Conservation (phyloP, 1,284 basidiomycete species). For the Apiotrichum gamsii region DNA sequence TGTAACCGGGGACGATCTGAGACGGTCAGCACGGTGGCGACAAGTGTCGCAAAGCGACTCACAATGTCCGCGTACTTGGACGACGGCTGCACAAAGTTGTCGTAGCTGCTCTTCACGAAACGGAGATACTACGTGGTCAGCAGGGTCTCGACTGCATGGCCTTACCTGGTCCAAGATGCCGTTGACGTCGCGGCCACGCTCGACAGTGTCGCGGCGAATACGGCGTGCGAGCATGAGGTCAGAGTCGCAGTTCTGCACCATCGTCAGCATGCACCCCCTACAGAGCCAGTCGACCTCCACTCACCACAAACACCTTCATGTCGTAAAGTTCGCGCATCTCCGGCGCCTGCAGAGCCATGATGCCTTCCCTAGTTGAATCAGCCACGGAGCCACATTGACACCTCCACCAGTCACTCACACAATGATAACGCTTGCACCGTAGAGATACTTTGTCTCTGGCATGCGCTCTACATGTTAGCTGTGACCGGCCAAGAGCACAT, state of each 20-base stretch:
- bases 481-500: conserved; percentile 2
- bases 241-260: conserved; percentile 70
- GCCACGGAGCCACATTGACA: background rate
- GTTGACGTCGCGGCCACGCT: conserved; percentile 76
- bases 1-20: conserved; percentile 82
- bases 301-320: conserved; percentile 70
- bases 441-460: conserved; percentile 81
- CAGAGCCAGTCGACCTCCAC: too few relatives aligned
- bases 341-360: conserved; percentile 80
- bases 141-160: background rate
- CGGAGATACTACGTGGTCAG: conserved; percentile 55
- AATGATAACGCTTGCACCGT: conserved; percentile 92
- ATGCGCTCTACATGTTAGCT: conserved; percentile 54
- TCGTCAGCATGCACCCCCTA: conserved; percentile 5
- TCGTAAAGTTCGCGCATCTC: conserved; percentile 76
- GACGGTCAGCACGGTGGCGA: background rate
- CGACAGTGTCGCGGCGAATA: conserved; percentile 77
- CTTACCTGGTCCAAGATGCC: conserved; percentile 76
- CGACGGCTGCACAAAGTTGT: conserved; percentile 89
- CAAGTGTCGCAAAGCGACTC: too few relatives aligned
- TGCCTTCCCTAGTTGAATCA: conserved; percentile 65
- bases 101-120: conserved; percentile 88
- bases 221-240: conserved; percentile 95
- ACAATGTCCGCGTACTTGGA: conserved; percentile 83
- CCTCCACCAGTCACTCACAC: conserved; percentile 50